Evolutionary conservation across 495 filamentous ascomycete genomes (phyloP).

Genomic region (Xylaria nigripes): DNA sequence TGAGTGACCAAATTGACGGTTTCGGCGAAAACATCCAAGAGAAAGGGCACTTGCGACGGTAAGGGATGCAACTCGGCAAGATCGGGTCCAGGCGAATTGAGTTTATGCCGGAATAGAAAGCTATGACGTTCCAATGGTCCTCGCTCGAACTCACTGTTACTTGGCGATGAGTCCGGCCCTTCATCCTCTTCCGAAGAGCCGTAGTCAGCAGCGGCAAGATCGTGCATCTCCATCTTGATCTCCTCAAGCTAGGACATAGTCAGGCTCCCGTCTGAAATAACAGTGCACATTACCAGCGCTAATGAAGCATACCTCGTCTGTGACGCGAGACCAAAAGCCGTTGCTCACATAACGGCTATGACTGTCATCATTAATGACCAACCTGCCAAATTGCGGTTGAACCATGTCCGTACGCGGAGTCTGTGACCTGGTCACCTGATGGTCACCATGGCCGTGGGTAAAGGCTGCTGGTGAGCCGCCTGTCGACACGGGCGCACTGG

Average conservation of each 20-base stretch:
- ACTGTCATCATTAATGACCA: slow-evolving; percentile 35
- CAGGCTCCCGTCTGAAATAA: slow-evolving; percentile 13
- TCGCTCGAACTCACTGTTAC: slow-evolving; percentile 33
- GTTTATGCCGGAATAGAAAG: slow-evolving; percentile 45
- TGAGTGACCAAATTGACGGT: slow-evolving; percentile 46
- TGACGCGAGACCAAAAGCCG: slow-evolving; percentile 47
- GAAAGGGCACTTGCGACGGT: slow-evolving; percentile 44
- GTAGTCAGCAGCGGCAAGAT: slow-evolving; percentile 23
- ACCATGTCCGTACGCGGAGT: slow-evolving; percentile 12
- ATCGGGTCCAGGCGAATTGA: slow-evolving; percentile 25
- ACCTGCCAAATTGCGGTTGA: slow-evolving; percentile 32
- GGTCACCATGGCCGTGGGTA: slow-evolving; percentile 15
- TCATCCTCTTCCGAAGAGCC: slow-evolving; percentile 39
- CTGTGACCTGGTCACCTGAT: slow-evolving; percentile 3
- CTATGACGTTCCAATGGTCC: slow-evolving; percentile 44
- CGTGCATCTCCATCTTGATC: slow-evolving; percentile 33
- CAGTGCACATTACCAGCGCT: neutral
- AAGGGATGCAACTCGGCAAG: slow-evolving; percentile 41
- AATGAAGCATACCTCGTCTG: slow-evolving; percentile 39
- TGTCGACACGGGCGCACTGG: slow-evolving; percentile 6
- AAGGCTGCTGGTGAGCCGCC: slow-evolving; percentile 14
- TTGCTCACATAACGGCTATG: slow-evolving; percentile 43
- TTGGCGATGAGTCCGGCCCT: slow-evolving; percentile 21
- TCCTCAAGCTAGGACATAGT: slow-evolving; percentile 31
- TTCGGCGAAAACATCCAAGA: slow-evolving; percentile 43